phyloP scores from a whole-genome alignment of 2,329 filamentous ascomycete genomes.

The Aspergillus glaucus region DNA sequence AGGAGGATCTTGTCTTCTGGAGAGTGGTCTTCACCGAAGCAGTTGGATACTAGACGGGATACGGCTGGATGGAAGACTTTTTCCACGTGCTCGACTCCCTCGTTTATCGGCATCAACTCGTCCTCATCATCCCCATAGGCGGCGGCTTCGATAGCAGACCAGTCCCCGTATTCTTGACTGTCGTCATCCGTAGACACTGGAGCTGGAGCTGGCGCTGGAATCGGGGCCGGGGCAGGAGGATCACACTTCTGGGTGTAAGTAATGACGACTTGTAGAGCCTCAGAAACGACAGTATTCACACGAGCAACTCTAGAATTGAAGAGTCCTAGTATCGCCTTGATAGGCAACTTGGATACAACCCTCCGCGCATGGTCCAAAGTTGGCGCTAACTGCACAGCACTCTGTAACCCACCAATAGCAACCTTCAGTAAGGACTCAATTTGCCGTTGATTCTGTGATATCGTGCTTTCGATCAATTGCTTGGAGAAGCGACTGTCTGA shows the following conservation, averaged over 20 bases:
- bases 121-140: conserved; percentile 26
- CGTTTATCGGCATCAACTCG: conserved; percentile 6
- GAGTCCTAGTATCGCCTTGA: conserved; percentile 44
- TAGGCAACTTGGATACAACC: conserved; percentile 40
- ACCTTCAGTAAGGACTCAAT: conserved; percentile 51
- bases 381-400: conserved; percentile 40
- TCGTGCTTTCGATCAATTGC: conserved; percentile 46
- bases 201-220: conserved; percentile 10
- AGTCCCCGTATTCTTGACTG: conserved; percentile 60
- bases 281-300: conserved; percentile 41
- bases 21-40: conserved; percentile 53
- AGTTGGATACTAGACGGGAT: conserved; percentile 52
- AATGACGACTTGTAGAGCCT: conserved; percentile 45
- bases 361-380: conserved; percentile 35
- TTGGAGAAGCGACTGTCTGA: conserved; percentile 37
- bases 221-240: conserved; percentile 10
- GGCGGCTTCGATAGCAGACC: conserved; percentile 46
- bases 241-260: conserved; percentile 33
- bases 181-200: conserved; percentile 45
- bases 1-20: conserved; percentile 50
- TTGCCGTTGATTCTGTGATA: conserved; percentile 52
- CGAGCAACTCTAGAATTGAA: conserved; percentile 46
- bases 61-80: conserved; percentile 45
- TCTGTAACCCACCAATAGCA: conserved; percentile 46
- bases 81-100: conserved; percentile 30